Percentiles rank a stretch among this genome's conserved stretches.
These are phyloP conservation scores for Scenedesmus sp. DNA, from an alignment of 163 green algal species.

Conservation along the genomic window DNA sequence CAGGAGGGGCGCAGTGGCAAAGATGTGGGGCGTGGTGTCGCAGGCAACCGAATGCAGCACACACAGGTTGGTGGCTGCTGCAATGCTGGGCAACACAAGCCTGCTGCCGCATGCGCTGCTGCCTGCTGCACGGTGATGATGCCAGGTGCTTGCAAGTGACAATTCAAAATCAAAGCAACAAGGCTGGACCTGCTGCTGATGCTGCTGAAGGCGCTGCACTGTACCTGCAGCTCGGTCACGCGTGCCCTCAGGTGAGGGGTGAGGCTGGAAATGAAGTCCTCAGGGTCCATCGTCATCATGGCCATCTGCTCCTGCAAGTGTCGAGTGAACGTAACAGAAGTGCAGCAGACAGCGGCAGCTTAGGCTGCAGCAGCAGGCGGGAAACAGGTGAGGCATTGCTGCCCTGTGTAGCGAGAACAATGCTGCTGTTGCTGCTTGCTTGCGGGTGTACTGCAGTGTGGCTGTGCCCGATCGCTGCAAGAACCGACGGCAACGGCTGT, in stretches of 20 bases:
- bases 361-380: too few species aligned
- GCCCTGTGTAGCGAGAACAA: background rate
- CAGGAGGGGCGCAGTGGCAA: too few species aligned
- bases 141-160: too few species aligned
- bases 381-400: background rate
- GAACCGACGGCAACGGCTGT: background rate
- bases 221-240: conserved; percentile 38
- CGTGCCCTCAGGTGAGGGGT: conserved; percentile 11
- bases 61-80: too few species aligned
- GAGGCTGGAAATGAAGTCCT: conserved; percentile 20
- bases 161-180: too few species aligned
- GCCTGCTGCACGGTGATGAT: too few species aligned
- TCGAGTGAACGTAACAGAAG: background rate
- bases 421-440: background rate
- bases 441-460: background rate
- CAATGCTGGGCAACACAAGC: too few species aligned
- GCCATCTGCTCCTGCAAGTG: conserved; percentile 26
- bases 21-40: too few species aligned
- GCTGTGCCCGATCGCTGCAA: background rate
- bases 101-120: too few species aligned
- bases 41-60: too few species aligned
- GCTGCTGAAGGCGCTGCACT: background rate
- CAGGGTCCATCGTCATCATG: conserved; percentile 10
- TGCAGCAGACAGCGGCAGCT: background rate
- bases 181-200: background rate